phyloP scores from a whole-genome alignment of 179 eudicot genomes.

The Patellifolia procumbens region DNA sequence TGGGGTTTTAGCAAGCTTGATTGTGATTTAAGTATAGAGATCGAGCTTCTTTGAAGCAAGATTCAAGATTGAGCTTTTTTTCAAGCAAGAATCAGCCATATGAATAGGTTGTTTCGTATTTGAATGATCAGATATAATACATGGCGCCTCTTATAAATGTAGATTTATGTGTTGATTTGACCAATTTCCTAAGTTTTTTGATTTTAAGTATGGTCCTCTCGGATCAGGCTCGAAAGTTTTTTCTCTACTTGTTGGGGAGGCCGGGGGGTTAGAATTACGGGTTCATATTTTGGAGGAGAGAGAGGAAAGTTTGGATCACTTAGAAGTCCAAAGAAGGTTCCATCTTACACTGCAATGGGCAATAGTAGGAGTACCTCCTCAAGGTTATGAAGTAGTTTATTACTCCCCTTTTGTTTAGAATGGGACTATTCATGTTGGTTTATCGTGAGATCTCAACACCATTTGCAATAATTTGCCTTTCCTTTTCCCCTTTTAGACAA shows the following conservation, averaged over 20 bases:
- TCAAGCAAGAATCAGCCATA: no score
- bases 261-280: not conserved
- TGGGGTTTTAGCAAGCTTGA: not conserved
- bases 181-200: not conserved
- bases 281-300: not conserved
- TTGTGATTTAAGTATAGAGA: not conserved
- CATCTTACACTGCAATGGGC: no score
- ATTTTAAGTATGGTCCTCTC: not conserved
- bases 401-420: no score
- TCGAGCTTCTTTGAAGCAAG: no score
- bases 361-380: no score
- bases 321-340: no score
- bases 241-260: no score
- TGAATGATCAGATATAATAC: not conserved
- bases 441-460: no score
- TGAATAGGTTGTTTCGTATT: not conserved
- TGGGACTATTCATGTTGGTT: no score
- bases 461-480: no score
- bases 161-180: not conserved
- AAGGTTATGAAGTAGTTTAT: no score
- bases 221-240: not conserved
- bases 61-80: not conserved
- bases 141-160: not conserved
- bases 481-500: not conserved
- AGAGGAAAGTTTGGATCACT: no score